Conservation (phyloP, 176 grass and related monocot species). For the Oryza officinalis region DNA sequence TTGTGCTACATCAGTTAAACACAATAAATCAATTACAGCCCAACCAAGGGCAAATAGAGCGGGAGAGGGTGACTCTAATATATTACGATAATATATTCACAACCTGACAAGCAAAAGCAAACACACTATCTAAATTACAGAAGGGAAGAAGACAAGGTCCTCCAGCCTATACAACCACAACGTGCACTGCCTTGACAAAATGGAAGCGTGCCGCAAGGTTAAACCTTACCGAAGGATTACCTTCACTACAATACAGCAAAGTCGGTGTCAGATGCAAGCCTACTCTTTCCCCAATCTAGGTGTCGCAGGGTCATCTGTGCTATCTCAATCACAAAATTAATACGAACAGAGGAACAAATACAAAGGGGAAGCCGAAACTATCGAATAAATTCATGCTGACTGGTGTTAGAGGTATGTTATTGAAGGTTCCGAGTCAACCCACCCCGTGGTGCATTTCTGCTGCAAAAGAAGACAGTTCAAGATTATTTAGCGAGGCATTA, state of each 20-base stretch:
- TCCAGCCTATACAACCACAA: constrained; percentile 72
- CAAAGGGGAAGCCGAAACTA: constrained; percentile 45
- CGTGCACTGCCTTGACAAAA: constrained; percentile 54
- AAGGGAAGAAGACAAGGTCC: constrained; percentile 23
- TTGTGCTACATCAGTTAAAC: neutral
- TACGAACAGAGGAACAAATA: constrained; percentile 37
- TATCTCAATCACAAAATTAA: constrained; percentile 72
- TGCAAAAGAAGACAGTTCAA: constrained; percentile 29
- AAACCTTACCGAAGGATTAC: constrained; percentile 51
- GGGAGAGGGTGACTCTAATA: neutral
- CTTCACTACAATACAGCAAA: constrained; percentile 49
- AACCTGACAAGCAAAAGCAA: constrained; percentile 47
- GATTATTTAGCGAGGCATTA: neutral
- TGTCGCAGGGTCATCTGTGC: constrained; percentile 60
- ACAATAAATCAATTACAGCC: neutral
- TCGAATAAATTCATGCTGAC: constrained; percentile 45
- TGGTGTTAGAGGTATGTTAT: constrained; percentile 50
- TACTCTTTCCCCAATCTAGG: constrained; percentile 57
- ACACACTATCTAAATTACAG: constrained; percentile 52
- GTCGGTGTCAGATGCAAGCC: constrained; percentile 56
- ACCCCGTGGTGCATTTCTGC: constrained; percentile 58
- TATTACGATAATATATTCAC: constrained; percentile 75
- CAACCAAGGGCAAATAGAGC: constrained; percentile 4
- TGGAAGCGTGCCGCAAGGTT: constrained; percentile 45
- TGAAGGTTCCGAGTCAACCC: constrained; percentile 56